phyloP scores from a whole-genome alignment of 768 basidiomycete species.

The Leccinum fibrillosum region DNA sequence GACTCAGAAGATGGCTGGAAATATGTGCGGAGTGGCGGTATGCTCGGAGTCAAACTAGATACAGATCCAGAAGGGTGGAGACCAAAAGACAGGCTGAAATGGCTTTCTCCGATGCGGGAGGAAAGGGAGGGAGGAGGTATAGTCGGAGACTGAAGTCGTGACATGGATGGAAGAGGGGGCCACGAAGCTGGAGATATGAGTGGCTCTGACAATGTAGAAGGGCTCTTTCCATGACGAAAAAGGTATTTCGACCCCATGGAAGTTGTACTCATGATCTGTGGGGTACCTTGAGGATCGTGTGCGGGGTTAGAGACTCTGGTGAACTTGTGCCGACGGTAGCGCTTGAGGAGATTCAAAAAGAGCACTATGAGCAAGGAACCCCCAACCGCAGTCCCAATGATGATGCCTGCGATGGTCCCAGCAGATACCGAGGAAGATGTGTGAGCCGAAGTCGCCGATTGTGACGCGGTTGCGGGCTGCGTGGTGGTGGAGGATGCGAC shows the following conservation, averaged over 20 bases:
- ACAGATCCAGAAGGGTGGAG: not conserved
- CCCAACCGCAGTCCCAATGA: constrained; percentile 18
- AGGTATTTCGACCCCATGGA: not conserved
- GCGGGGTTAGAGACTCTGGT: constrained; percentile 13
- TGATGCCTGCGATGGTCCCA: constrained; percentile 17
- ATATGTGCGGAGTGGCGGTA: constrained; percentile 6
- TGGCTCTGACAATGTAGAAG: constrained; percentile 23
- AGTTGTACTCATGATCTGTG: not conserved
- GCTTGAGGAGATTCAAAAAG: constrained; percentile 11
- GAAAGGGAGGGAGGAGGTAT: not conserved
- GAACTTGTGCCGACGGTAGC: constrained; percentile 12
- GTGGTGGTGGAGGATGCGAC: constrained; percentile 9
- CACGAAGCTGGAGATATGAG: constrained; percentile 16
- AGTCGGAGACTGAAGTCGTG: not conserved
- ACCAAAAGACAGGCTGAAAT: not conserved
- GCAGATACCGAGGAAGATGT: constrained; percentile 8
- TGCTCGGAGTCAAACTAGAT: not conserved
- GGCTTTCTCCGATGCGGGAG: not conserved
- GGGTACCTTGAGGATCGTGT: not conserved
- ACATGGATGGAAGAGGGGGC: constrained; percentile 4
- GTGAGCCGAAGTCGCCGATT: not conserved
- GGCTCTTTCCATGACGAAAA: constrained; percentile 7
- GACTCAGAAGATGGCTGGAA: not conserved
- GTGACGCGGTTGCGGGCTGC: not conserved
- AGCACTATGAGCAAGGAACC: constrained; percentile 10